Evolutionary conservation across 768 basidiomycete species (phyloP).

Genomic region (Chlorophyllum brunneum): DNA sequence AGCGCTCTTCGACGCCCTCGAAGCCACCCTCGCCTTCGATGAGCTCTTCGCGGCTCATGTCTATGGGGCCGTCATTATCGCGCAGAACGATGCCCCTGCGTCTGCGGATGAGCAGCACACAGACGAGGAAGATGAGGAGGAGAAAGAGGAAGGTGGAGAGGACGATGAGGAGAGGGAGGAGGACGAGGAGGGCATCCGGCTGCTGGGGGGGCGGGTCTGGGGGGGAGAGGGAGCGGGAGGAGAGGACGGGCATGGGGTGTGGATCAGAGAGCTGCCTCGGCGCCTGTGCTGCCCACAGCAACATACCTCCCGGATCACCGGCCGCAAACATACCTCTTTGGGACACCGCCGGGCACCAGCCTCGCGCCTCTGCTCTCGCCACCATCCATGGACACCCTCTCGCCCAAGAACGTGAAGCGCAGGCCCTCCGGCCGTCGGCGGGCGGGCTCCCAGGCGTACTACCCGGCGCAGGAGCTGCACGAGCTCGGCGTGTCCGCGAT

Average conservation of each 20-base stretch:
- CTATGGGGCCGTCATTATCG: conserved; percentile 89
- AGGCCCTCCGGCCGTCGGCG: conserved; percentile 55
- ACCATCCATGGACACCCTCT: conserved; percentile 40
- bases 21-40: conserved; percentile 91
- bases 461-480: conserved; percentile 56
- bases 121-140: conserved; percentile 86
- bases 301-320: neutral
- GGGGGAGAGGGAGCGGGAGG: conserved; percentile 23
- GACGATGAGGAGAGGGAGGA: conserved; percentile 92
- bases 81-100: conserved; percentile 74
- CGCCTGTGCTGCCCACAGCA: neutral
- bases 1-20: conserved; percentile 86
- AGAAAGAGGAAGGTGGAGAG: conserved; percentile 91
- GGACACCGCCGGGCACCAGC: neutral
- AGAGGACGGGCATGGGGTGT: neutral
- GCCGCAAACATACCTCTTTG: neutral
- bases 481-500: conserved; percentile 68
- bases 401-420: conserved; percentile 48
- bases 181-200: conserved; percentile 74
- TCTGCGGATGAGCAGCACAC: conserved; percentile 78
- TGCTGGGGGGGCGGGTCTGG: conserved; percentile 26
- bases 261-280: neutral
- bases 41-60: conserved; percentile 89
- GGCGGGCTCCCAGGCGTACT: conserved; percentile 45
- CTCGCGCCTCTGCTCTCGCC: conserved; percentile 4